A percentile compares a stretch with the other conserved stretches of the same genome.
phyloP scores from a whole-genome alignment of 2,329 filamentous ascomycete genomes.

The Cryphonectria radicalis region DNA sequence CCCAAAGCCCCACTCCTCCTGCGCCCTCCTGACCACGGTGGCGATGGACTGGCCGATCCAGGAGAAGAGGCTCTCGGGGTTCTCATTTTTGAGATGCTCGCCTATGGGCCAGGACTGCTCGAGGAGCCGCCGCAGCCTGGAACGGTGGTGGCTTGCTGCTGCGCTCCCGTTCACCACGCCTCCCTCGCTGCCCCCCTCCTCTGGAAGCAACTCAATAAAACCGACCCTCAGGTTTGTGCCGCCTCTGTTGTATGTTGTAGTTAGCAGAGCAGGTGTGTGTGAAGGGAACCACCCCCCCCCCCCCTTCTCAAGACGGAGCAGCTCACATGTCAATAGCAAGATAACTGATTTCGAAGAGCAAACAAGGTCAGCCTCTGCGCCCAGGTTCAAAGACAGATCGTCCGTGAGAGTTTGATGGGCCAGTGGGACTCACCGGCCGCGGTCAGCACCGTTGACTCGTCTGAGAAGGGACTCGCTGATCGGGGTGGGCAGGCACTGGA shows the following conservation, averaged over 20 bases:
- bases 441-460: slow-evolving; percentile 46
- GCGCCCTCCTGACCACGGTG: slow-evolving; percentile 67
- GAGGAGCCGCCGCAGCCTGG: slow-evolving; percentile 57
- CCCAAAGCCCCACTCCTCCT: slow-evolving; percentile 47
- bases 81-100: slow-evolving; percentile 73
- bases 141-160: slow-evolving; percentile 8
- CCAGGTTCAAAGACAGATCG: not conserved
- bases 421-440: slow-evolving; percentile 51
- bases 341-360: slow-evolving; percentile 47
- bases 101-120: slow-evolving; percentile 77
- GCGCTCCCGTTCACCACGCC: not conserved
- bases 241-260: slow-evolving; percentile 53
- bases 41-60: slow-evolving; percentile 83
- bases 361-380: slow-evolving; percentile 10
- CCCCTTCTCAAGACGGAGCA: slow-evolving; percentile 33
- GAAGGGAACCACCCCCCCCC: too few species aligned
- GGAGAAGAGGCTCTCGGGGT: slow-evolving; percentile 74
- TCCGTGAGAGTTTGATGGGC: not conserved
- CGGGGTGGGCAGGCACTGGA: slow-evolving; percentile 65
- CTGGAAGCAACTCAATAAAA: slow-evolving; percentile 63
- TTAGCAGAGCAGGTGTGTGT: slow-evolving; percentile 24
- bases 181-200: slow-evolving; percentile 31
- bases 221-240: slow-evolving; percentile 72
- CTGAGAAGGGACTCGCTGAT: slow-evolving; percentile 63
- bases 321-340: slow-evolving; percentile 69